Conservation (phyloP, 441 rosid genomes). For the Syzygium syzygioides region DNA sequence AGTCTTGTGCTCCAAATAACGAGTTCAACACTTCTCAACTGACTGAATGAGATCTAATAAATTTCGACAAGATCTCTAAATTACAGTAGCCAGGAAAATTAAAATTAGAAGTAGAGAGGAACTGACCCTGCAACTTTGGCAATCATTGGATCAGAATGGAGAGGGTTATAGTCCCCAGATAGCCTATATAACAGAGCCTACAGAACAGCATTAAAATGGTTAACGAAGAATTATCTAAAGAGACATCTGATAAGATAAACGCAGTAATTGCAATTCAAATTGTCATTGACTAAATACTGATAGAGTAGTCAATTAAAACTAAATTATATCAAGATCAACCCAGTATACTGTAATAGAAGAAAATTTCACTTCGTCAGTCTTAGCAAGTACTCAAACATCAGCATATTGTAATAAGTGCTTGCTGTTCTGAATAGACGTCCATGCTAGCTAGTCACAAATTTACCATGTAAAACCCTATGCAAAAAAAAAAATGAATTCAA, state of each 20-base stretch:
- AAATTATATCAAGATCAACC: not conserved
- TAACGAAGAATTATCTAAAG: not conserved
- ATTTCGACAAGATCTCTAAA: not conserved
- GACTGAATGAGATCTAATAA: not conserved
- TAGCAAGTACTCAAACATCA: not conserved
- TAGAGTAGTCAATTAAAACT: not conserved
- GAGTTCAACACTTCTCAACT: not conserved
- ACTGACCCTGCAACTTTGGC: slow-evolving; percentile 82
- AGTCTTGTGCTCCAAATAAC: not conserved
- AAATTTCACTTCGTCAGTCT: not conserved
- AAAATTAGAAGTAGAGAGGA: not conserved
- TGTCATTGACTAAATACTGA: not conserved
- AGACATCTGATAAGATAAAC: not conserved
- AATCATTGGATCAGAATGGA: slow-evolving; percentile 80
- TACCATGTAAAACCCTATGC: not conserved
- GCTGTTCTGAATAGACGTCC: not conserved
- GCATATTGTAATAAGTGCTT: not conserved
- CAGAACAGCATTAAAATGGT: slow-evolving; percentile 14
- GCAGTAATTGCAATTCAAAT: not conserved
- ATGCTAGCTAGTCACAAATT: not conserved
- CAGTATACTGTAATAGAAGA: not conserved
- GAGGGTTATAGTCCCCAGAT: slow-evolving; percentile 93
- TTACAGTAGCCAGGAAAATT: not conserved
- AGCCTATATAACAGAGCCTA: slow-evolving; percentile 93
- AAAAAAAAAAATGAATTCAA: not conserved